phyloP scores from a whole-genome alignment of 768 basidiomycete species.

The Lactarius akahatsu region DNA sequence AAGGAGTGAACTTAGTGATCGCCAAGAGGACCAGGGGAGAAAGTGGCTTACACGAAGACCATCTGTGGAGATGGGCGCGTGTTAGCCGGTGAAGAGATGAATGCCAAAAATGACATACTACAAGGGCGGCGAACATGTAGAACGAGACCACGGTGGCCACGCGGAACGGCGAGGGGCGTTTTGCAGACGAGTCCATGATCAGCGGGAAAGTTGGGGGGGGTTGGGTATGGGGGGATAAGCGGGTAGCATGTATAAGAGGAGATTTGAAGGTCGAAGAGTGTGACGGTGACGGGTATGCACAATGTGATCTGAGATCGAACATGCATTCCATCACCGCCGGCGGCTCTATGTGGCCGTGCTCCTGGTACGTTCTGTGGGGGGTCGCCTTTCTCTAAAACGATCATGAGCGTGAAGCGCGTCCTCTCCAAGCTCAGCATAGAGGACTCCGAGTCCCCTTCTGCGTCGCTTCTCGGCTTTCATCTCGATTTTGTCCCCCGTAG shows the following conservation, averaged over 20 bases:
- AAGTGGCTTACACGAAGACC: conserved; percentile 46
- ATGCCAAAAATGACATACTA: conserved; percentile 49
- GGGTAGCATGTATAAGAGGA: neutral
- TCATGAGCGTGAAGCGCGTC: neutral
- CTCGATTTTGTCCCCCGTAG: neutral
- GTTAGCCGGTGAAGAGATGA: conserved; percentile 1
- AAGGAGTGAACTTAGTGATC: conserved; percentile 6
- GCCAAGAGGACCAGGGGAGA: conserved; percentile 10
- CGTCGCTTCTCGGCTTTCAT: neutral
- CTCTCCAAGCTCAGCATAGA: conserved; percentile 9
- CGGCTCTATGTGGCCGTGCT: neutral
- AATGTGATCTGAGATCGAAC: conserved; percentile 8
- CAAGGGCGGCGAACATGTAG: conserved; percentile 74
- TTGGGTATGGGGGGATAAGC: neutral
- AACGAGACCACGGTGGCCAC: conserved; percentile 73
- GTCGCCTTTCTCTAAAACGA: neutral
- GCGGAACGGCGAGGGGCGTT: conserved; percentile 42
- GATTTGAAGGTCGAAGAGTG: conserved; percentile 4
- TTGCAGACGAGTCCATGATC: conserved; percentile 37
- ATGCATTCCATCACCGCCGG: neutral
- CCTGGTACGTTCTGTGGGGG: too few species aligned
- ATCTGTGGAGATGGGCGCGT: conserved; percentile 39
- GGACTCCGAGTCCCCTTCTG: neutral
- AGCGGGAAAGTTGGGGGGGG: neutral
- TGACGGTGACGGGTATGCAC: conserved; percentile 4